Base-by-base conservation (phyloP, 169 alveolate genomes). In the Plasmodium gallinaceum region DNA sequence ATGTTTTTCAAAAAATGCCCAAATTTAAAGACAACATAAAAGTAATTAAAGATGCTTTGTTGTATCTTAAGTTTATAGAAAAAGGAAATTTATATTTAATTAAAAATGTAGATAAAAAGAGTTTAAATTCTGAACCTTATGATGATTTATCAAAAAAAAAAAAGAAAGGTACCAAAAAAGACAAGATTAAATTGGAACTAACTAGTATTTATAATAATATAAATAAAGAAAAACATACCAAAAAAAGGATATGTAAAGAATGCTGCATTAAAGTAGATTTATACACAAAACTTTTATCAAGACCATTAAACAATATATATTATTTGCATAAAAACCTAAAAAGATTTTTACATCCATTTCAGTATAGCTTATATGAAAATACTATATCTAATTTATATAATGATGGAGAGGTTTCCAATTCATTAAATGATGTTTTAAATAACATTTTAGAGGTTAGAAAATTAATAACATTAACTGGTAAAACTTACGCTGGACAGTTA, bases 171-270 rank as follows among this genome's bases (percentile, higher is more conserved):
- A 78, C 89, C 4, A 78, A 78, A 78, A 78, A 78, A 69, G 78
- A 78, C 52, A 64, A 64, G 65, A 78, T 78, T 0, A 78, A 78
- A 24, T 54, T 78, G 64, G 78, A 78, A 78, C 54, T 78, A 22
- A 78, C 89, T 10, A 78, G 89, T 54, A 78, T 78, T 39, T 78
- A 78, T 58, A 78, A 78, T 57, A 78, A 78, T 20, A 78, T 78
- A 45, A 78, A 78, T 78, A 78, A 78, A 78, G 89, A 78, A 78
- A 78, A 78, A 78, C 89, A 78, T 60, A 78, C 69, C 9, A 78
- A 78, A 78, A 78, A 78, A 78, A 78, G 89, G 46, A 78, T 78
- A 66, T 78, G 89, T 43, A 78, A 78, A 78, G 89, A 78, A 52
- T 78, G 89, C 24, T 78, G 78, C 57, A 78, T 78, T 64, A 78